Evolutionary conservation across 306 rosid genomes (phyloP).

Genomic region (Spatholobus suberectus): DNA sequence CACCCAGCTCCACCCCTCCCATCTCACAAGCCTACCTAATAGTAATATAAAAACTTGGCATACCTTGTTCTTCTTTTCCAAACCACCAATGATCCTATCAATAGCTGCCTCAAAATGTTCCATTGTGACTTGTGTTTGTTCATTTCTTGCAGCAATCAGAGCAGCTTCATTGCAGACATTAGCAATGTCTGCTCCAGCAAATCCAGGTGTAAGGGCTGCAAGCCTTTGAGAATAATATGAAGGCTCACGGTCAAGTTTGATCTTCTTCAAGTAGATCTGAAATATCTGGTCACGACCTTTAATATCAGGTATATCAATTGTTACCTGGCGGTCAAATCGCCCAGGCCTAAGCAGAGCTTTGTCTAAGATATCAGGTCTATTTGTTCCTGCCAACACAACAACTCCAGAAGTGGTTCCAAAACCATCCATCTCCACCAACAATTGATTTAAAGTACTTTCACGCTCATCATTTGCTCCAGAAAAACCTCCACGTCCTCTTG

Average conservation of each 20-base stretch:
- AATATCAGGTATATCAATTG: slow-evolving; percentile 87
- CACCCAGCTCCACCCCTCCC: background rate
- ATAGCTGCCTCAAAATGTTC: slow-evolving; percentile 87
- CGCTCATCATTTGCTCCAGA: slow-evolving; percentile 94
- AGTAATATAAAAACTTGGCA: background rate
- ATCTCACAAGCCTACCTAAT: background rate
- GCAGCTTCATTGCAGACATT: slow-evolving; percentile 99
- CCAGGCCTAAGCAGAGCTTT: slow-evolving; percentile 95
- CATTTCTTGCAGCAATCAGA: slow-evolving; percentile 88
- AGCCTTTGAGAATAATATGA: slow-evolving; percentile 89
- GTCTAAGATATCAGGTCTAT: slow-evolving; percentile 96
- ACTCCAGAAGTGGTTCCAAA: slow-evolving; percentile 95
- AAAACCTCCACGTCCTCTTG: slow-evolving; percentile 95
- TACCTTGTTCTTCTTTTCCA: slow-evolving; percentile 99
- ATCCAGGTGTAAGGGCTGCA: slow-evolving; percentile 98
- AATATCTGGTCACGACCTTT: slow-evolving; percentile 93
- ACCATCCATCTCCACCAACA: slow-evolving; percentile 99
- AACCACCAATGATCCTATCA: slow-evolving; percentile 94
- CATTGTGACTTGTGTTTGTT: slow-evolving; percentile 69
- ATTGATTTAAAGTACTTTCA: slow-evolving; percentile 94
- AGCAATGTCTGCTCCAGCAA: slow-evolving; percentile 99
- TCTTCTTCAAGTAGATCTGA: slow-evolving; percentile 80
- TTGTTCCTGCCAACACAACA: slow-evolving; percentile 98
- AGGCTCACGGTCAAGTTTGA: slow-evolving; percentile 89
- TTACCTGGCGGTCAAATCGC: slow-evolving; percentile 87